These are phyloP conservation scores for Malus sieversii DNA, from an alignment of 306 rosid genomes.

Conservation along the genomic window DNA sequence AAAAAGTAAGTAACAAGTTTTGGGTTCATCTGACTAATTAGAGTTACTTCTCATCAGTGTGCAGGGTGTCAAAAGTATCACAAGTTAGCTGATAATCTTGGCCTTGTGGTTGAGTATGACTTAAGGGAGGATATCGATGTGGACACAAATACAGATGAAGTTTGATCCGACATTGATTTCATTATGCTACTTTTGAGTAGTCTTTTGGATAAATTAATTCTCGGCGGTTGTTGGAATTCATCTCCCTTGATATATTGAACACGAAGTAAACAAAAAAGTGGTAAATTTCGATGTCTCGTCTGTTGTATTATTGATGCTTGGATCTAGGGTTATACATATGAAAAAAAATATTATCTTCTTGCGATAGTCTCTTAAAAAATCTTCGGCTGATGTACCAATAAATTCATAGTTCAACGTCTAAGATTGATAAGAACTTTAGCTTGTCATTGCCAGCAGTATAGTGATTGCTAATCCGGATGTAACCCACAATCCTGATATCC, in stretches of 20 bases:
- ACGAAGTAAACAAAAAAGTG: conserved; percentile 1
- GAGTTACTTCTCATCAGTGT: conserved; percentile 42
- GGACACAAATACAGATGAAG: conserved; percentile 40
- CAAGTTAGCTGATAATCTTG: conserved; percentile 77
- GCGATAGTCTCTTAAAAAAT: neutral
- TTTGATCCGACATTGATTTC: conserved; percentile 21
- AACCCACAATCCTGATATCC: conserved; percentile 33
- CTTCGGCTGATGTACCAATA: conserved; percentile 4
- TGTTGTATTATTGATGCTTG: conserved; percentile 25
- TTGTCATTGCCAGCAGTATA: conserved; percentile 40
- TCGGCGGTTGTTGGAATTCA: conserved; percentile 11
- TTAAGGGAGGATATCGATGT: conserved; percentile 41
- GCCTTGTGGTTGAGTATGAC: conserved; percentile 66
- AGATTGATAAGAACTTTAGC: conserved; percentile 35
- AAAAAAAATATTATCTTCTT: conserved; percentile 13
- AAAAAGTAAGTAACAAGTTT: neutral
- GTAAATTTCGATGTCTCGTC: neutral
- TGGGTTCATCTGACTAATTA: conserved; percentile 20
- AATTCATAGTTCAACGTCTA: conserved; percentile 19
- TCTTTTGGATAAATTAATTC: neutral
- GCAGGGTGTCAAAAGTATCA: conserved; percentile 79
- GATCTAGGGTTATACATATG: conserved; percentile 9
- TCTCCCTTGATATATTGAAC: conserved; percentile 20
- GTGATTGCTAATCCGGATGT: conserved; percentile 39
- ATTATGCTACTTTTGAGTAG: neutral